phyloP scores from a whole-genome alignment of 2,329 filamentous ascomycete genomes.

The Metarhizium album region DNA sequence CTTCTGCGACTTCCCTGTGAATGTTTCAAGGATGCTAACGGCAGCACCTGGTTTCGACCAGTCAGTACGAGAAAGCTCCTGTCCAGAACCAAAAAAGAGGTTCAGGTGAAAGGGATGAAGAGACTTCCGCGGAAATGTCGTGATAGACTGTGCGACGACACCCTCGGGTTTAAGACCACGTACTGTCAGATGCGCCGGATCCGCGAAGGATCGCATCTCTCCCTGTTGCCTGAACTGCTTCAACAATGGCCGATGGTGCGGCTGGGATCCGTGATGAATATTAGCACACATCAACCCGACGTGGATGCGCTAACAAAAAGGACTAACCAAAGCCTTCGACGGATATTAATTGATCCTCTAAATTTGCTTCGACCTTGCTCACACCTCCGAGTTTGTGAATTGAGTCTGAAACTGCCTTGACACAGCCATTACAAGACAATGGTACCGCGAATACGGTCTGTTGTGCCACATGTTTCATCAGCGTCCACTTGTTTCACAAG shows the following conservation, averaged over 20 bases:
- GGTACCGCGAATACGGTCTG: conserved; percentile 93
- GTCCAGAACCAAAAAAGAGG: not conserved
- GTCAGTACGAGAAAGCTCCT: conserved; percentile 5
- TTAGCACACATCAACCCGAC: not conserved
- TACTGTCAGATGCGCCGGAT: conserved; percentile 75
- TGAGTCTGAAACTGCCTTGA: conserved; percentile 73
- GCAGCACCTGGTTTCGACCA: conserved; percentile 49
- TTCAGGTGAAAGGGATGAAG: not conserved
- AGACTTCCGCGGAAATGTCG: not conserved
- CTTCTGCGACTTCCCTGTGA: conserved; percentile 45
- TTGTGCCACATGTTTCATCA: conserved; percentile 25
- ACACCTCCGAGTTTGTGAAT: conserved; percentile 71
- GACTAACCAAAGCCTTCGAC: conserved; percentile 68
- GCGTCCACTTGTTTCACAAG: conserved; percentile 5
- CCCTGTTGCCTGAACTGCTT: conserved; percentile 79
- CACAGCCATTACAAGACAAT: conserved; percentile 81
- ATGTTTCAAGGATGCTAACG: conserved; percentile 91
- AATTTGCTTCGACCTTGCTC: conserved; percentile 68
- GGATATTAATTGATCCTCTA: conserved; percentile 73
- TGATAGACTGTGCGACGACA: not conserved
- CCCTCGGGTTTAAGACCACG: conserved; percentile 21
- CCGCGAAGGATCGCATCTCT: conserved; percentile 91
- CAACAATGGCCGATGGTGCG: conserved; percentile 79
- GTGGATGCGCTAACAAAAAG: not conserved
- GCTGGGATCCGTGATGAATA: conserved; percentile 32